Evolutionary conservation across 2,329 filamentous ascomycete species (phyloP).

Genomic region (Calonectria naviculata): DNA sequence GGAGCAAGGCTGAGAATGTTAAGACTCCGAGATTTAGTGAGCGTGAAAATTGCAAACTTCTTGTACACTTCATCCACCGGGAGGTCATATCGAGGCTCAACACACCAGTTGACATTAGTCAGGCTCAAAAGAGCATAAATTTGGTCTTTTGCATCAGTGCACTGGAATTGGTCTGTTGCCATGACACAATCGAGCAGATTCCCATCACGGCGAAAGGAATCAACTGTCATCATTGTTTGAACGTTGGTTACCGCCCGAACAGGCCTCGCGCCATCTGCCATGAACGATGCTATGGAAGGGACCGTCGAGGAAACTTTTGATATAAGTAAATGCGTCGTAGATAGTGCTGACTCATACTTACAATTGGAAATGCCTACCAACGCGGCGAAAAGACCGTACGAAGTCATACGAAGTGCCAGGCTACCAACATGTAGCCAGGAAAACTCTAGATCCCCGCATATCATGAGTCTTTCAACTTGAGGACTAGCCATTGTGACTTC

Average conservation of each 20-base stretch:
- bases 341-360: neutral
- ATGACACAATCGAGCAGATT: neutral
- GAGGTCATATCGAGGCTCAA: neutral
- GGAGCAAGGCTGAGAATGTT: conserved; percentile 5
- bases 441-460: conserved; percentile 4
- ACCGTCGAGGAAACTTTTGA: neutral
- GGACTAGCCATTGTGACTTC: neutral
- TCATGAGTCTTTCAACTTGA: neutral
- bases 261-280: neutral
- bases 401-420: neutral
- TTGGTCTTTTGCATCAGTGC: neutral
- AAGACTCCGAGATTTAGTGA: neutral
- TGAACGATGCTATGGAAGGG: neutral
- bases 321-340: neutral
- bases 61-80: neutral
- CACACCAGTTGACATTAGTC: neutral
- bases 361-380: neutral
- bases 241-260: neutral
- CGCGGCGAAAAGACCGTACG: neutral
- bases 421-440: neutral
- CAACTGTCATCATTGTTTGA: neutral
- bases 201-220: neutral
- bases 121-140: conserved; percentile 9
- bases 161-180: conserved; percentile 1
- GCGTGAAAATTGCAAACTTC: neutral